phyloP scores from a whole-genome alignment of 106 monocot species.

The Chionographis japonica region DNA sequence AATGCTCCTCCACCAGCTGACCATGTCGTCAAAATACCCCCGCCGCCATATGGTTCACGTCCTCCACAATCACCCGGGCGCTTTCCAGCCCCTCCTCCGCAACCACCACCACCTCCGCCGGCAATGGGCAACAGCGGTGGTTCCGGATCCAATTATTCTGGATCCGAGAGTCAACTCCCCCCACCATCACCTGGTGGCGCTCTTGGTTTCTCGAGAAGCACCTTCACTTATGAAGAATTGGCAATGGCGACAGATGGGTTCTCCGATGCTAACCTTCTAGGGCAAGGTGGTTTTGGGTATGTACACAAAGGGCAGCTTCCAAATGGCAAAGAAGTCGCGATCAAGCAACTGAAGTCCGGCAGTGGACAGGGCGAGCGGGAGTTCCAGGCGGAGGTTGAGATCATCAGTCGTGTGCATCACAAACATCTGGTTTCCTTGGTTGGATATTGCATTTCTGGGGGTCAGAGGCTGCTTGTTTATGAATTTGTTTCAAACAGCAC shows the following conservation, averaged over 20 bases:
- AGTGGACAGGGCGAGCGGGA: constrained; percentile 64
- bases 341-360: constrained; percentile 61
- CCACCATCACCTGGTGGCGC: constrained; percentile 24
- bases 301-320: constrained; percentile 61
- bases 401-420: constrained; percentile 66
- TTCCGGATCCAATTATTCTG: constrained; percentile 43
- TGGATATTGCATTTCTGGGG: constrained; percentile 68
- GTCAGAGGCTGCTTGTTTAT: constrained; percentile 63
- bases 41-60: constrained; percentile 12
- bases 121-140: constrained; percentile 29
- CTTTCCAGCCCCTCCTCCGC: not conserved
- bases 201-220: constrained; percentile 39
- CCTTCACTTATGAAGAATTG: constrained; percentile 51
- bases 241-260: constrained; percentile 50
- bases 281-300: constrained; percentile 68
- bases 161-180: constrained; percentile 8
- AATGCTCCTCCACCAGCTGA: constrained; percentile 21
- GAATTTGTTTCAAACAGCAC: constrained; percentile 65
- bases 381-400: constrained; percentile 63
- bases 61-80: constrained; percentile 14
- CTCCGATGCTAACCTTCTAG: constrained; percentile 52
- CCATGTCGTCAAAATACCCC: constrained; percentile 42
- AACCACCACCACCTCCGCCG: constrained; percentile 15
- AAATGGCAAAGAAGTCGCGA: constrained; percentile 63
- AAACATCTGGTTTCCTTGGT: constrained; percentile 71